Conservation (phyloP, 1,284 basidiomycete genomes). For the Rhodotorula mucilaginosa region DNA sequence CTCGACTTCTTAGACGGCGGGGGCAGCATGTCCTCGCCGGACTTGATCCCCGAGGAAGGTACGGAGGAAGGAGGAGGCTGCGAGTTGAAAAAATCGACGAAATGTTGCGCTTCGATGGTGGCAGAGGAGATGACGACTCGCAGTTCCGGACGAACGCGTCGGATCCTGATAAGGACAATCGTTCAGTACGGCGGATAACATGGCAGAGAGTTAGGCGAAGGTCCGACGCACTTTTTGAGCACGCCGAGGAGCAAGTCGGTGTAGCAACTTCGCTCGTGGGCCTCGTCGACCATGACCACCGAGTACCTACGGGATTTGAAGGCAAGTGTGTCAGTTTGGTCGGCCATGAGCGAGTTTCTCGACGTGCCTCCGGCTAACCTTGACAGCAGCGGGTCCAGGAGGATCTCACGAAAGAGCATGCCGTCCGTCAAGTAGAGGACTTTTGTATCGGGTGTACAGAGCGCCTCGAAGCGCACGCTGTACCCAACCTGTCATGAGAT, state of each 20-base stretch:
- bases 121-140: constrained; percentile 91
- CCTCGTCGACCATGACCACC: constrained; percentile 53
- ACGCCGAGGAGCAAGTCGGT: constrained; percentile 51
- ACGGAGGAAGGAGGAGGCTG: constrained; percentile 5
- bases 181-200: not conserved
- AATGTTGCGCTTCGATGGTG: constrained; percentile 84
- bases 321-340: too few species aligned
- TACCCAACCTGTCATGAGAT: constrained; percentile 48
- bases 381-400: constrained; percentile 43
- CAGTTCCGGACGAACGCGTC: constrained; percentile 79
- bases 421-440: constrained; percentile 48
- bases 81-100: constrained; percentile 80
- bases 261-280: constrained; percentile 50
- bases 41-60: constrained; percentile 13
- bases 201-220: too few species aligned
- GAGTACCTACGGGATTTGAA: constrained; percentile 22
- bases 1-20: constrained; percentile 21
- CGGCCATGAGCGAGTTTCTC: too few species aligned
- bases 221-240: constrained; percentile 52
- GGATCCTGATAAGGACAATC: constrained; percentile 55
- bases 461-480: constrained; percentile 51
- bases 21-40: constrained; percentile 49
- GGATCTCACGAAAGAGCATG: constrained; percentile 45
- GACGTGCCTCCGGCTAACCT: constrained; percentile 1
- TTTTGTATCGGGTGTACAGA: constrained; percentile 44